Evolutionary conservation across 495 filamentous ascomycete species (phyloP).

Genomic region (Letharia lupina): DNA sequence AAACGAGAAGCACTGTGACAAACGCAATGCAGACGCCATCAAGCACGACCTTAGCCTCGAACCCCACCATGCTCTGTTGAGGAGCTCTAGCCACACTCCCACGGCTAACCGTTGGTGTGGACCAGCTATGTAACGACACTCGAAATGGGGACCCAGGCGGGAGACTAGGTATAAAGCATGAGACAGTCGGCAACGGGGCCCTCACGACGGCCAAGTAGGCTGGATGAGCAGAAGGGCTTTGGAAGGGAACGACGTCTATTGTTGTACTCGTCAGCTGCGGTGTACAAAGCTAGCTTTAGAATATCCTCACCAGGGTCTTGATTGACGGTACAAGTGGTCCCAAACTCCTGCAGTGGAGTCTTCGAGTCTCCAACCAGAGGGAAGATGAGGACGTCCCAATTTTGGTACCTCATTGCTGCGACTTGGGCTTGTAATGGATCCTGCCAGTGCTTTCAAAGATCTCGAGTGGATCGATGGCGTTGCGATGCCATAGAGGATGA

Average conservation of each 20-base stretch:
- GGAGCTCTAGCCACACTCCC: conserved; percentile 53
- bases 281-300: not conserved
- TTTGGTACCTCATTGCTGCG: conserved; percentile 64
- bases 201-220: conserved; percentile 27
- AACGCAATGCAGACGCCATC: conserved; percentile 63
- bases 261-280: conserved; percentile 27
- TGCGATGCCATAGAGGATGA: not conserved
- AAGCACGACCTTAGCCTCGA: conserved; percentile 60
- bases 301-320: conserved; percentile 51
- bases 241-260: conserved; percentile 17
- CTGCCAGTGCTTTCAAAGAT: too few species aligned
- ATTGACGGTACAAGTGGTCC: conserved; percentile 68
- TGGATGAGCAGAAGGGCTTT: conserved; percentile 14
- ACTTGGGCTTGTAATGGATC: not conserved
- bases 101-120: conserved; percentile 53
- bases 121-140: conserved; percentile 77
- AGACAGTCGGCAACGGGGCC: conserved; percentile 53
- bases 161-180: conserved; percentile 67
- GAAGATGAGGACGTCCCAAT: conserved; percentile 83
- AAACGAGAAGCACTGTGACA: conserved; percentile 25
- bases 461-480: not conserved
- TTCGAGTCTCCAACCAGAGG: conserved; percentile 43
- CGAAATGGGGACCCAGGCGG: conserved; percentile 53
- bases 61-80: conserved; percentile 51
- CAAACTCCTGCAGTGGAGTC: conserved; percentile 78